Evolutionary conservation across 164 flowering plant genomes (phyloP).

Genomic region (Tetrastigma voinierianum): DNA sequence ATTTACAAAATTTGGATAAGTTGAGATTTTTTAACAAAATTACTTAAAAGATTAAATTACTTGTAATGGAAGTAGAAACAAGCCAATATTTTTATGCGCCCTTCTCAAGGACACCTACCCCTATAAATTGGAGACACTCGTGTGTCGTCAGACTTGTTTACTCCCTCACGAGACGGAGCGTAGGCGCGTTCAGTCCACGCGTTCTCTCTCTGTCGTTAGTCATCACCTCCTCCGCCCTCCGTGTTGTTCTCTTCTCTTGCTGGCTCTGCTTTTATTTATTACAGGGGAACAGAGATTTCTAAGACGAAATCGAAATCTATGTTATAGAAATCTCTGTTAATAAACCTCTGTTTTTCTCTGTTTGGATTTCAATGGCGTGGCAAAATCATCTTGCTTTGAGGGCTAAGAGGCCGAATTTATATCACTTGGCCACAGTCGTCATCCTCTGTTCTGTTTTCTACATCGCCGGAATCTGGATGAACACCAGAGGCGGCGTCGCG

Average conservation of each 20-base stretch:
- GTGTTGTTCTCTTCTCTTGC: neutral
- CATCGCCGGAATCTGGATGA: conserved; percentile 51
- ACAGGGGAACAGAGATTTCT: neutral
- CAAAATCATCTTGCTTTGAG: conserved; percentile 5
- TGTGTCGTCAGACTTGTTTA: too few relatives aligned
- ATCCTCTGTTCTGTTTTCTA: conserved; percentile 59
- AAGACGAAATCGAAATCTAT: too few relatives aligned
- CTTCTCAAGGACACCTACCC: too few relatives aligned
- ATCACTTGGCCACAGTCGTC: conserved; percentile 15
- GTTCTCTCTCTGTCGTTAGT: too few relatives aligned
- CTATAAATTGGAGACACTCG: neutral
- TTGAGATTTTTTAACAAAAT: too few relatives aligned
- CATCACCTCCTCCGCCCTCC: too few relatives aligned
- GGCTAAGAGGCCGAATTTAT: conserved; percentile 36
- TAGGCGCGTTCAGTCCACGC: neutral
- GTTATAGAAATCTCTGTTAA: neutral
- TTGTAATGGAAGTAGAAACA: too few relatives aligned
- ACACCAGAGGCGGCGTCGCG: conserved; percentile 21
- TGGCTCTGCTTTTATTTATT: neutral
- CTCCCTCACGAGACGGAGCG: conserved; percentile 1
- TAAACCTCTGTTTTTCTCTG: too few relatives aligned
- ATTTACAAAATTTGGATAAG: too few relatives aligned
- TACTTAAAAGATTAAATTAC: too few relatives aligned
- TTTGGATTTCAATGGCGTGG: conserved; percentile 5
- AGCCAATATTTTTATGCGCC: too few relatives aligned